Conservation (phyloP, 148 eudicot species). For the Heliosperma pusillum region DNA sequence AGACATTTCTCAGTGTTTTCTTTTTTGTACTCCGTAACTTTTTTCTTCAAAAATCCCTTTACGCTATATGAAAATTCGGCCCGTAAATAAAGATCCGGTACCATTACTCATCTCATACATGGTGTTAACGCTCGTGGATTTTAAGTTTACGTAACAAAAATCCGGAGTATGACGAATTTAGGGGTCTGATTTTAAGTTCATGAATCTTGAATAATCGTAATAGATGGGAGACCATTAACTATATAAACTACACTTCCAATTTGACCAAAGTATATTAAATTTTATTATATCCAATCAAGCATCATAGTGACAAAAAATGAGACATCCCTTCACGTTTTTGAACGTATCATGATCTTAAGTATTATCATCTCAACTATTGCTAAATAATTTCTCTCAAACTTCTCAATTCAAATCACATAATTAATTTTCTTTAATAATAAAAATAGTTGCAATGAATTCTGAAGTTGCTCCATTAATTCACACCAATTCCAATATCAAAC, state of each 20-base stretch:
- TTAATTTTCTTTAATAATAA: no score
- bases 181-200: not conserved
- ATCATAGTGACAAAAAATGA: not conserved
- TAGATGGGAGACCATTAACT: not conserved
- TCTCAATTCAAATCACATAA: no score
- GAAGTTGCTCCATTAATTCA: not conserved
- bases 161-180: no score
- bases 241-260: not conserved
- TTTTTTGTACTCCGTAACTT: no score
- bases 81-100: no score
- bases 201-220: not conserved
- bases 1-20: no score
- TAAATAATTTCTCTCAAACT: not conserved
- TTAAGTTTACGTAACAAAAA: no score
- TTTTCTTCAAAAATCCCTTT: no score
- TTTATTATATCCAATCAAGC: not conserved
- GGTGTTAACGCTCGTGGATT: no score
- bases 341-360: not conserved
- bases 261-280: not conserved
- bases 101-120: no score
- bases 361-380: not conserved
- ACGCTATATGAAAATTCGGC: no score
- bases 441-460: no score
- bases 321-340: not conserved
- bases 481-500: not conserved